Conservation (phyloP, 495 filamentous ascomycete genomes). For the Cenococcum geophilum region DNA sequence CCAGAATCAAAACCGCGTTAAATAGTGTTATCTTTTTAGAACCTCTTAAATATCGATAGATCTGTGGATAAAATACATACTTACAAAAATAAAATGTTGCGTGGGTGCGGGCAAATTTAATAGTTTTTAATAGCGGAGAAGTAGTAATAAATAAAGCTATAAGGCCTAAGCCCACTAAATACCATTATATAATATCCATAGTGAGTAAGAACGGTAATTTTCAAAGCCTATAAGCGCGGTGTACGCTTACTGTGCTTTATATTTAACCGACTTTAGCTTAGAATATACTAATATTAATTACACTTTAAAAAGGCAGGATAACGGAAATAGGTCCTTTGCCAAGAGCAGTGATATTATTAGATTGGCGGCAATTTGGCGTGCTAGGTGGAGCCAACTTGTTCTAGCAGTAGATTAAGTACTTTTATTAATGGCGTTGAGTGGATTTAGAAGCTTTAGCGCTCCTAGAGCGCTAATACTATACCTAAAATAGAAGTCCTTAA, state of each 20-base stretch:
- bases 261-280: not conserved
- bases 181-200: not conserved
- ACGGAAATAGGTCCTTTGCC: no score
- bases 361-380: no score
- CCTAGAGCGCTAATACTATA: no score
- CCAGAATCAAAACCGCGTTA: not conserved
- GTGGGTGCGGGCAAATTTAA: not conserved
- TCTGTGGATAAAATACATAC: conserved; percentile 7
- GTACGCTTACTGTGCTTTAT: not conserved
- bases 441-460: no score
- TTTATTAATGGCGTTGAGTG: no score
- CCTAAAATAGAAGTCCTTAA: no score
- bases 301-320: not conserved
- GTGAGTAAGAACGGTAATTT: not conserved
- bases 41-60: conserved; percentile 5
- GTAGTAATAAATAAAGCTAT: not conserved
- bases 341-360: no score
- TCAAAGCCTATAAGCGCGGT: not conserved
- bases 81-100: conserved; percentile 5
- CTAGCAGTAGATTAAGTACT: no score
- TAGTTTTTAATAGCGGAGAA: not conserved
- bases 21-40: conserved; percentile 1
- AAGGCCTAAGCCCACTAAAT: not conserved
- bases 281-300: not conserved
- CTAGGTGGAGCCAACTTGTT: no score